Conservation (phyloP, 2,329 filamentous ascomycete genomes). For the Penicillium sp. region DNA sequence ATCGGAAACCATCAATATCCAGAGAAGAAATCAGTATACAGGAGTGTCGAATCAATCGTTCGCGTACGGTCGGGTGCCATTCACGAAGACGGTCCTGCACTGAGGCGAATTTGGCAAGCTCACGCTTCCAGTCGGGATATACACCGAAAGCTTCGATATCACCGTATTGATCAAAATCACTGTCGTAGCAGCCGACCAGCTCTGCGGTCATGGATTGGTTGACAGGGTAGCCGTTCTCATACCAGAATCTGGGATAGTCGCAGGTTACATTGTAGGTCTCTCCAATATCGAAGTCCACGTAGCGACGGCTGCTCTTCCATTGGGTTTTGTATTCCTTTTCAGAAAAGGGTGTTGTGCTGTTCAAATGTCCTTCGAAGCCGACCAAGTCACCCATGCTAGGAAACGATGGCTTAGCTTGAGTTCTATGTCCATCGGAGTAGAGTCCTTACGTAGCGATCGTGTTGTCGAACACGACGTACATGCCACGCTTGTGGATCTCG, state of each 20-base stretch:
- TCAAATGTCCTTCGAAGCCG: slow-evolving; percentile 59
- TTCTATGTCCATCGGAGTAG: too few relatives aligned
- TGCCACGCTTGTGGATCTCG: slow-evolving; percentile 57
- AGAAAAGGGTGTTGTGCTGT: slow-evolving; percentile 54
- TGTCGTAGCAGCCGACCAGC: slow-evolving; percentile 56
- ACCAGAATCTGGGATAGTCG: slow-evolving; percentile 59
- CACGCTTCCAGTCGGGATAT: slow-evolving; percentile 59
- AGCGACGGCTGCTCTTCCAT: slow-evolving; percentile 54
- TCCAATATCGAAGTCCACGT: slow-evolving; percentile 55
- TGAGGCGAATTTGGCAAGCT: slow-evolving; percentile 62
- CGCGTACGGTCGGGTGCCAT: slow-evolving; percentile 56
- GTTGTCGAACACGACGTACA: slow-evolving; percentile 64
- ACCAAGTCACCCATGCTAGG: slow-evolving; percentile 54
- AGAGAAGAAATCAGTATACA: slow-evolving; percentile 59
- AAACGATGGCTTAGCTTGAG: background rate
- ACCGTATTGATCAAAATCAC: slow-evolving; percentile 62
- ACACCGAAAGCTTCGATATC: slow-evolving; percentile 61
- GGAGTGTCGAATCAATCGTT: slow-evolving; percentile 57
- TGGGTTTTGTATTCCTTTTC: slow-evolving; percentile 53
- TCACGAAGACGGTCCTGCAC: slow-evolving; percentile 64
- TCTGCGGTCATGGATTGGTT: slow-evolving; percentile 43
- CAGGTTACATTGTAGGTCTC: slow-evolving; percentile 53
- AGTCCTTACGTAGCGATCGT: slow-evolving; percentile 56
- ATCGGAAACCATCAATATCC: slow-evolving; percentile 62
- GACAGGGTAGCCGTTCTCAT: slow-evolving; percentile 52